Evolutionary conservation across 208 protist genomes (phyloP), one percentile per base, ranked within the genome.

Genomic region (Eutreptiella sp.): DNA sequence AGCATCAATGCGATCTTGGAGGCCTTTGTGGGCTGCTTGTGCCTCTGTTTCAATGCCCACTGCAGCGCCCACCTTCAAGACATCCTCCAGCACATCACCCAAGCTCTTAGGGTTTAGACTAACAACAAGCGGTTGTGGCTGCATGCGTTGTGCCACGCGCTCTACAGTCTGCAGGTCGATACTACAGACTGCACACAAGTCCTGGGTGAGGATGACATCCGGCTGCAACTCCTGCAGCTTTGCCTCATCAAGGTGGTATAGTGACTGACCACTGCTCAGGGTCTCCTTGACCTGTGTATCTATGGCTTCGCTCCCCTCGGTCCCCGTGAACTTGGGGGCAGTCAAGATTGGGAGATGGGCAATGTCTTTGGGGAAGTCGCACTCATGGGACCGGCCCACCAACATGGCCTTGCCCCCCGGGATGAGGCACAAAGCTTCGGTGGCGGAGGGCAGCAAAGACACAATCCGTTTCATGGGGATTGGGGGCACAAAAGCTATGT

Each of bases 131-230:
- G 66, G 66, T 7, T 4, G 31, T 1, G 47, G 46, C 2, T 21
- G 11, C 14, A 73, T 41, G 1, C 0, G 19, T 3, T 23, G 5
- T 0, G 53, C 63, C 27, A 66, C 23, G 9, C 63, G 62, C 28
- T 53, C 38, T 27, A 73, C 68, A 3, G 36, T 58, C 14, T 16
- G 19, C 27, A 55, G 27, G 48, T 73, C 68, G 39, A 73, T 60
- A 28, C 55, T 27, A 47, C 68, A 73, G 5, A 73, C 68, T 7
- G 14, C 27, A 50, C 68, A 73, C 16, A 73, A 33, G 64, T 70
- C 54, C 33, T 73, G 68, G 24, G 68, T 73, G 1, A 73, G 36
- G 38, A 73, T 72, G 14, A 73, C 43, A 34, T 69, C 59, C 4
- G 68, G 63, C 3, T 28, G 29, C 23, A 71, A 38, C 47, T 48